Conservation (phyloP, 2,329 filamentous ascomycete species). For the Exophiala sideris region DNA sequence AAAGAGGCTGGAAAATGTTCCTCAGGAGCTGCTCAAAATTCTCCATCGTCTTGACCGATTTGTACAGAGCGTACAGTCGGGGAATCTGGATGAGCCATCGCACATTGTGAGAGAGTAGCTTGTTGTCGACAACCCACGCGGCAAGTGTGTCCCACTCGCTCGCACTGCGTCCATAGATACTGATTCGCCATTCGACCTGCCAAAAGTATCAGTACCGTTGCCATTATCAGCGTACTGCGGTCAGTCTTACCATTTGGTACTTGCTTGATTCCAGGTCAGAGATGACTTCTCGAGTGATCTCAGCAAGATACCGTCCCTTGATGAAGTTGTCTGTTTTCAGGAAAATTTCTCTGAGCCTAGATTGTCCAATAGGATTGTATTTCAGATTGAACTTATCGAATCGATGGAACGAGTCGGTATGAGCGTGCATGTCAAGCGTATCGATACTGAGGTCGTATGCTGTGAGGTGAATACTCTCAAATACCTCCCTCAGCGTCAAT, state of each 20-base stretch:
- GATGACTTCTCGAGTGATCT: slow-evolving; percentile 98
- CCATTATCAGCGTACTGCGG: background rate
- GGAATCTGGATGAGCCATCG: slow-evolving; percentile 96
- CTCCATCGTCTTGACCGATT: slow-evolving; percentile 78
- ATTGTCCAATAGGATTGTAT: slow-evolving; percentile 96
- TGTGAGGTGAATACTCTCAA: slow-evolving; percentile 94
- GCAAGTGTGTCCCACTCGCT: slow-evolving; percentile 98
- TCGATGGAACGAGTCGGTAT: slow-evolving; percentile 95
- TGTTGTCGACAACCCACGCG: slow-evolving; percentile 96
- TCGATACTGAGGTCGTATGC: slow-evolving; percentile 98
- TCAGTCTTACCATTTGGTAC: slow-evolving; percentile 76
- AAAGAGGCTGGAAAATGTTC: slow-evolving; percentile 90
- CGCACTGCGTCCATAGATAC: slow-evolving; percentile 86
- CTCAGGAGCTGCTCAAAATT: slow-evolving; percentile 85
- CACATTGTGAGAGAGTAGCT: slow-evolving; percentile 95
- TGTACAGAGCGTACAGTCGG: slow-evolving; percentile 93
- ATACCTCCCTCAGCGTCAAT: slow-evolving; percentile 86
- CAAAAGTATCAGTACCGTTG: slow-evolving; percentile 4
- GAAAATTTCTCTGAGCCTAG: slow-evolving; percentile 93
- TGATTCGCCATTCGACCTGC: slow-evolving; percentile 89
- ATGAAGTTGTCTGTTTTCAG: slow-evolving; percentile 98
- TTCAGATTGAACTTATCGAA: slow-evolving; percentile 99
- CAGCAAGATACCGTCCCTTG: slow-evolving; percentile 88
- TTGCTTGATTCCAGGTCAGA: slow-evolving; percentile 97
- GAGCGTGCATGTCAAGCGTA: slow-evolving; percentile 98